These are phyloP conservation scores for Mollisia scopiformis DNA, from an alignment of 2,329 filamentous ascomycete species.

Conservation along the genomic window DNA sequence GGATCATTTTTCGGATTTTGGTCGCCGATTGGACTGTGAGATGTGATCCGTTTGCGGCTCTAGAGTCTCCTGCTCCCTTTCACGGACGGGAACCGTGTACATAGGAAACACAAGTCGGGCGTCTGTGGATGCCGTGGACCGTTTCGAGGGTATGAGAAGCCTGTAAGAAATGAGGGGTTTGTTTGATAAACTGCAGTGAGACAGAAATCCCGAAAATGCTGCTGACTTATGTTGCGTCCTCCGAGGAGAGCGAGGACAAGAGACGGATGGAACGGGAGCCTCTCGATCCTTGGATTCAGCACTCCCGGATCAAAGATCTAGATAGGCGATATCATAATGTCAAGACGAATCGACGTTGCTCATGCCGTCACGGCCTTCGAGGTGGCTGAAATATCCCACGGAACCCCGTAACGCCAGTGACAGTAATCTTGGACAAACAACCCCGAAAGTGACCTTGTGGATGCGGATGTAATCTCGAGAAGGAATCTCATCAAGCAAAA, in stretches of 20 bases:
- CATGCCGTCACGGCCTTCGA: conserved; percentile 8
- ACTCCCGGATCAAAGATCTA: not conserved
- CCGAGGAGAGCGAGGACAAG: not conserved
- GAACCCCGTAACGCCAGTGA: not conserved
- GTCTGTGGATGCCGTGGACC: conserved; percentile 7
- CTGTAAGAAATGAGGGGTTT: conserved; percentile 6
- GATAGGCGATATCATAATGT: conserved; percentile 11
- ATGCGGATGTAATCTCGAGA: conserved; percentile 17
- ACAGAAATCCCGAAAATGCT: conserved; percentile 12
- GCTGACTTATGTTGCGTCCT: not conserved
- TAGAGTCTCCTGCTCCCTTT: not conserved
- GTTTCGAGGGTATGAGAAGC: conserved; percentile 1
- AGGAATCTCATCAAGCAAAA: conserved; percentile 4
- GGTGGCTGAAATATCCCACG: conserved; percentile 8
- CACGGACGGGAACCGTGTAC: not conserved
- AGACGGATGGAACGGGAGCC: not conserved
- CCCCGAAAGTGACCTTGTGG: conserved; percentile 4
- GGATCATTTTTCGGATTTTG: not conserved
- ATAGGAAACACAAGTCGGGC: conserved; percentile 2
- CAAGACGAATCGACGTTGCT: conserved; percentile 3
- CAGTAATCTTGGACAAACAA: not conserved
- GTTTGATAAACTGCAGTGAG: conserved; percentile 27
- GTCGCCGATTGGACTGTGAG: not conserved
- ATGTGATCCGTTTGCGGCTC: conserved; percentile 3
- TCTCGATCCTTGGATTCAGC: not conserved